These are phyloP conservation scores for Fomes fomentarius DNA, from an alignment of 1,284 basidiomycete genomes.

Conservation along the genomic window DNA sequence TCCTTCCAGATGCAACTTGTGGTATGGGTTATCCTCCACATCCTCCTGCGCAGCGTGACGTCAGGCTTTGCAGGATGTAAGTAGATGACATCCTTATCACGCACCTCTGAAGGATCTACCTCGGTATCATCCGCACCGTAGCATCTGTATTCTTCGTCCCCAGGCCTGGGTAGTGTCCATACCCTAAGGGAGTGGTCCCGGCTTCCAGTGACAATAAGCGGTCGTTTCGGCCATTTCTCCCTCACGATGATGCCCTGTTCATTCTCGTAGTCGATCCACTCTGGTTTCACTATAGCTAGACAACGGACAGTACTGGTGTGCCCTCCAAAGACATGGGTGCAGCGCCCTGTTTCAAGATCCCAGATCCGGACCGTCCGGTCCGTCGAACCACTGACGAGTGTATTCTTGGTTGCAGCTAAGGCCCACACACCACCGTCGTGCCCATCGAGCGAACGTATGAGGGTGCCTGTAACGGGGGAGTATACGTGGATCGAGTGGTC, in stretches of 20 bases:
- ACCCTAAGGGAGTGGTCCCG: slow-evolving; percentile 89
- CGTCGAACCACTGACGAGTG: slow-evolving; percentile 90
- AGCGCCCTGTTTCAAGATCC: slow-evolving; percentile 80
- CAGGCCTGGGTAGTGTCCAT: slow-evolving; percentile 84
- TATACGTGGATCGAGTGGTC: slow-evolving; percentile 94
- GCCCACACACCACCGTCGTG: slow-evolving; percentile 98
- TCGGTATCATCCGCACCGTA: slow-evolving; percentile 70
- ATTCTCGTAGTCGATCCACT: slow-evolving; percentile 72
- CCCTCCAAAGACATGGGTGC: slow-evolving; percentile 90
- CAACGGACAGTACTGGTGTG: slow-evolving; percentile 94
- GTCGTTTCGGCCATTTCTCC: slow-evolving; percentile 83
- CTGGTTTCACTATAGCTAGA: slow-evolving; percentile 88
- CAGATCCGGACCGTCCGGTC: slow-evolving; percentile 94
- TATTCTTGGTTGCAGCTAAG: slow-evolving; percentile 81
- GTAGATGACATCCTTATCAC: slow-evolving; percentile 22
- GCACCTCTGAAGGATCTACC: slow-evolving; percentile 69
- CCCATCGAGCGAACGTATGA: slow-evolving; percentile 77
- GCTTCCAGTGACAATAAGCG: slow-evolving; percentile 92
- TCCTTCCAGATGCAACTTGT: slow-evolving; percentile 82
- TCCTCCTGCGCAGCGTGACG: slow-evolving; percentile 51
- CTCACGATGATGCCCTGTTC: slow-evolving; percentile 58
- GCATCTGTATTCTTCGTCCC: slow-evolving; percentile 77
- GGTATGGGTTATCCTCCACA: slow-evolving; percentile 88
- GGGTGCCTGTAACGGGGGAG: slow-evolving; percentile 77
- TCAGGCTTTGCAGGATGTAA: slow-evolving; percentile 1